Conservation (phyloP, 176 grass and related monocot species). For the Eleusine coracana region DNA sequence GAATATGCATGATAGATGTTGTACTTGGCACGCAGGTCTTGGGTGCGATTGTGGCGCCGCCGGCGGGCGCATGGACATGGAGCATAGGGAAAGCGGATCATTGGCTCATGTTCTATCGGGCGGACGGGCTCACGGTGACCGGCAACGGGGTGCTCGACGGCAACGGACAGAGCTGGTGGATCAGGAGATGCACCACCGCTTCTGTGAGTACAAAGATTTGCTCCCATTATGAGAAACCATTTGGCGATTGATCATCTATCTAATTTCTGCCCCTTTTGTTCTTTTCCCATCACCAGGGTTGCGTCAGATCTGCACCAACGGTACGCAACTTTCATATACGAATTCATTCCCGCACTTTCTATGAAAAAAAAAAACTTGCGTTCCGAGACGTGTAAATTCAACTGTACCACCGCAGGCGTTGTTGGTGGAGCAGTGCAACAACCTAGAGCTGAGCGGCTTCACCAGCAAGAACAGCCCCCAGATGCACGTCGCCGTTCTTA, state of each 20-base stretch:
- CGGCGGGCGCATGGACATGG: conserved; percentile 24
- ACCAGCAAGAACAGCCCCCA: conserved; percentile 51
- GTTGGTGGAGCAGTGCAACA: conserved; percentile 17
- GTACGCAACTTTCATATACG: neutral
- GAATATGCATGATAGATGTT: neutral
- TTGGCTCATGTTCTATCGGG: conserved; percentile 48
- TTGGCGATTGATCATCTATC: neutral
- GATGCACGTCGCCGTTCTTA: conserved; percentile 43
- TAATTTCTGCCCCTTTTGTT: neutral
- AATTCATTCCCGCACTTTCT: neutral
- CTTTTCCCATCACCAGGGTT: neutral
- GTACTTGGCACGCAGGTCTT: conserved; percentile 13
- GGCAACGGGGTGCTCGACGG: conserved; percentile 41
- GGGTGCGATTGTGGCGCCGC: conserved; percentile 36
- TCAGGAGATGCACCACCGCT: neutral
- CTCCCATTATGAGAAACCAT: neutral
- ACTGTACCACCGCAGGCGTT: neutral
- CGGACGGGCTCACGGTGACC: conserved; percentile 49
- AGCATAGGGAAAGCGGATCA: neutral
- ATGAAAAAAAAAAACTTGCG: neutral
- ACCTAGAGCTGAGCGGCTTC: conserved; percentile 24
- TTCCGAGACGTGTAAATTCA: neutral
- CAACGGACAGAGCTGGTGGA: conserved; percentile 34
- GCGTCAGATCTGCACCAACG: conserved; percentile 28
- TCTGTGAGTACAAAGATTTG: neutral